A percentile compares a stretch with the other conserved stretches of the same genome.
Evolutionary conservation across 2,329 filamentous ascomycete genomes (phyloP).

Genomic region (Colletotrichum sp.): DNA sequence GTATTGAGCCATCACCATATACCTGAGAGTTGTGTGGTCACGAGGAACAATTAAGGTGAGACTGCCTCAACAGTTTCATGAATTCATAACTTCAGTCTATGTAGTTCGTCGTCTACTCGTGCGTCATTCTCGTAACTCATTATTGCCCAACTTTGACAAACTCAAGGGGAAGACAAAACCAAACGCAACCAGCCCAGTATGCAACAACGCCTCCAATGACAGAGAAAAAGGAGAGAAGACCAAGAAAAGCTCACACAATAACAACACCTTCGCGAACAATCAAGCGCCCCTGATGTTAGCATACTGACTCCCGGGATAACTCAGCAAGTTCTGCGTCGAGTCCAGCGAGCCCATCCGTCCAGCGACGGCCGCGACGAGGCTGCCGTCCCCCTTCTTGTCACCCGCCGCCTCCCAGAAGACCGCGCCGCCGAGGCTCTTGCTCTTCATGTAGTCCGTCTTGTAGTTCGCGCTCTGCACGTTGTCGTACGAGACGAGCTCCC

Average conservation of each 20-base stretch:
- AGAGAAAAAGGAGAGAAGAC: not conserved
- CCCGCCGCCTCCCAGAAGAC: constrained; percentile 87
- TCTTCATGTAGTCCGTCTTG: constrained; percentile 70
- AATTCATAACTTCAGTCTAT: not conserved
- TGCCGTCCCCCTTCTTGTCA: constrained; percentile 58
- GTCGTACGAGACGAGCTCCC: constrained; percentile 75
- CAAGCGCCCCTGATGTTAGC: constrained; percentile 54
- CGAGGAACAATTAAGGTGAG: not conserved
- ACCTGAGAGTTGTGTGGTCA: not conserved
- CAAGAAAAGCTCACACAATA: not conserved
- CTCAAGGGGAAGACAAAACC: not conserved
- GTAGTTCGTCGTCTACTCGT: not conserved
- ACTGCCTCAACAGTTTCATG: not conserved
- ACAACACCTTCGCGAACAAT: not conserved
- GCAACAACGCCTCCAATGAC: not conserved
- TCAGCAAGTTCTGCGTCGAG: constrained; percentile 53
- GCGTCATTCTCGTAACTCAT: not conserved
- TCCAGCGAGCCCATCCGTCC: constrained; percentile 54
- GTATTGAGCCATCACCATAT: not conserved
- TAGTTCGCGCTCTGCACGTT: constrained; percentile 59
- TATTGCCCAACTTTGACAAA: not conserved
- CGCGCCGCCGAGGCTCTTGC: constrained; percentile 69
- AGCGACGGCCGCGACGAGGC: constrained; percentile 62
- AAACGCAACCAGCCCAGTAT: not conserved
- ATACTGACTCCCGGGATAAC: constrained; percentile 62